phyloP scores from a whole-genome alignment of 345 rosid genomes.

The Euphorbia pulcherrima region DNA sequence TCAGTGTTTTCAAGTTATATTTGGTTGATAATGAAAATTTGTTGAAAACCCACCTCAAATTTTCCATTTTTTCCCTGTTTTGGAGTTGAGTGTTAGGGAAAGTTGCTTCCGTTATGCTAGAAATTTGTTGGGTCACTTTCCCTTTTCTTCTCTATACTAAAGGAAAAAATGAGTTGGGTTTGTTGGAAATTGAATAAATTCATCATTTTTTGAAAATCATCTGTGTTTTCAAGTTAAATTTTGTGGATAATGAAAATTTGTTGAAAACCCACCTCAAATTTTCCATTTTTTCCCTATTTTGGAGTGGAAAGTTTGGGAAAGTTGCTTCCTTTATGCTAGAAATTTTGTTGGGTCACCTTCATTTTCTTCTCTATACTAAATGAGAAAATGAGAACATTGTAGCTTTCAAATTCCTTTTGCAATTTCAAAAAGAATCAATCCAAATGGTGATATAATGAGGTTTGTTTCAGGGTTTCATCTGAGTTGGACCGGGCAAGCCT shows the following conservation, averaged over 20 bases:
- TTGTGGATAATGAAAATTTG: background rate
- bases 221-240: background rate
- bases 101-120: too few species aligned
- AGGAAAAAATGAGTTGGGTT: too few species aligned
- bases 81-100: background rate
- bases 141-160: background rate
- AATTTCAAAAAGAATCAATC: background rate
- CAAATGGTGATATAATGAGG: background rate
- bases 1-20: background rate
- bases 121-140: too few species aligned
- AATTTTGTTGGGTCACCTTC: background rate
- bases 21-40: background rate
- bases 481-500: slow-evolving; percentile 41
- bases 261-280: background rate
- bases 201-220: background rate
- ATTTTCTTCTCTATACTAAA: background rate
- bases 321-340: background rate
- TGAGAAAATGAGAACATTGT: background rate
- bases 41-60: background rate
- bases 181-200: background rate
- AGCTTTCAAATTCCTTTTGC: background rate
- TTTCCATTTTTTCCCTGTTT: background rate
- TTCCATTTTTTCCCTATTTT: background rate
- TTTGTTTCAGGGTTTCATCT: slow-evolving; percentile 33
- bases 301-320: background rate